Conservation (phyloP, 2,329 filamentous ascomycete species). For the Colletotrichum lentis region DNA sequence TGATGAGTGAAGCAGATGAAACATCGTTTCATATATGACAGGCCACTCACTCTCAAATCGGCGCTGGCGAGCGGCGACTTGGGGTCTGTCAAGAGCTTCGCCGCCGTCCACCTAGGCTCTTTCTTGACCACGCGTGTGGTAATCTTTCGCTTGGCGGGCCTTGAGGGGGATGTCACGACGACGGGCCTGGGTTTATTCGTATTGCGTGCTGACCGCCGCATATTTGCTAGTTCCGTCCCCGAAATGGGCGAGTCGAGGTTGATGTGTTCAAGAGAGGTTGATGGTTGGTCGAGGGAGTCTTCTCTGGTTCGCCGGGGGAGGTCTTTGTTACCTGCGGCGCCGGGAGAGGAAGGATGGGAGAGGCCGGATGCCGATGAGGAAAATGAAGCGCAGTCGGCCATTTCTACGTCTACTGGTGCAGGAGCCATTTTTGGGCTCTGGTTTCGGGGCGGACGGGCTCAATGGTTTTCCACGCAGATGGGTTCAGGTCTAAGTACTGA, state of each 20-base stretch:
- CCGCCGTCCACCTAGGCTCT: conserved; percentile 47
- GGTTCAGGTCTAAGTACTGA: not conserved
- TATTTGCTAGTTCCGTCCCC: conserved; percentile 10
- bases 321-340: not conserved
- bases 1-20: no score
- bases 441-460: not conserved
- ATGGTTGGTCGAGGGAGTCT: not conserved
- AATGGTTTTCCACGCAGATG: not conserved
- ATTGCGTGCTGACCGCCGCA: conserved; percentile 30
- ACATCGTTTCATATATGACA: not conserved
- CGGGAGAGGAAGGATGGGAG: conserved; percentile 15
- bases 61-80: conserved; percentile 52
- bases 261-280: conserved; percentile 11
- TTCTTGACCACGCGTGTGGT: conserved; percentile 43
- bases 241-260: conserved; percentile 1
- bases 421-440: conserved; percentile 23
- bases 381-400: conserved; percentile 25
- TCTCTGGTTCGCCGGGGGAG: not conserved
- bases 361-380: conserved; percentile 13
- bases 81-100: conserved; percentile 48
- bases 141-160: conserved; percentile 25
- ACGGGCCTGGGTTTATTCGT: conserved; percentile 19
- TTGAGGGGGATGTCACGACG: conserved; percentile 4
- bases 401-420: conserved; percentile 27
- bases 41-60: conserved; percentile 48